Percentiles rank a stretch among this genome's conserved stretches.
Evolutionary conservation across 208 protist genomes (phyloP).

Genomic region (Strigomonas galati): DNA sequence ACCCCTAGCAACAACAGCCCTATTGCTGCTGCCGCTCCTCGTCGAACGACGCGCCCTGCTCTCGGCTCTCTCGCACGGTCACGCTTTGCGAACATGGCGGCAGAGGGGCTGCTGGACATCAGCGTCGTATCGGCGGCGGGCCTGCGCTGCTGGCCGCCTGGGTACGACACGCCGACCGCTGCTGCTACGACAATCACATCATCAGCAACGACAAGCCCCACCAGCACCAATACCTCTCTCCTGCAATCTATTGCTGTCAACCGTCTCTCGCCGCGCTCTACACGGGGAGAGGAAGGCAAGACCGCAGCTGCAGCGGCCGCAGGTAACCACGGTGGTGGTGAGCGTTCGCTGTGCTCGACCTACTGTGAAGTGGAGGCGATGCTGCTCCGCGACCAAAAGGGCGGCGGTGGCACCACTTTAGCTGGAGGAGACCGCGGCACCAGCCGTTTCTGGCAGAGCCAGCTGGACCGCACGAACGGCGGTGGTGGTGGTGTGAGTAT

Average conservation of each 20-base stretch:
- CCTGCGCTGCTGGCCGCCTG: neutral
- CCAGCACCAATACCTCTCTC: neutral
- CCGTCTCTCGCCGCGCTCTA: neutral
- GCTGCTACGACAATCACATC: too few relatives aligned
- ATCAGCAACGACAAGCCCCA: too few relatives aligned
- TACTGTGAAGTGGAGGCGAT: neutral
- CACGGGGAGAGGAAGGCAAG: neutral
- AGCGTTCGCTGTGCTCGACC: neutral
- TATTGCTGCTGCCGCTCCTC: too few relatives aligned
- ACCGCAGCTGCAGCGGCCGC: too few relatives aligned
- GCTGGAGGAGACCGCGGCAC: neutral
- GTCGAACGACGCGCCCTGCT: too few relatives aligned
- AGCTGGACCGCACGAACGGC: neutral
- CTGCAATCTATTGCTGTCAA: neutral
- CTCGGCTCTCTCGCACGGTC: neutral
- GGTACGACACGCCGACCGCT: neutral
- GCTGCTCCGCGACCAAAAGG: neutral
- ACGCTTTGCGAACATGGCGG: neutral
- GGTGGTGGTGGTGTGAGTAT: neutral
- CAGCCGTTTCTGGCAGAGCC: neutral
- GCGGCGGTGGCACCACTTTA: too few relatives aligned
- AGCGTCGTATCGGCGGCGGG: neutral
- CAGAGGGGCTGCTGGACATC: neutral
- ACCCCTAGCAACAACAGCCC: too few relatives aligned
- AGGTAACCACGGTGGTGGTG: too few relatives aligned